A percentile compares a stretch with the other conserved stretches of the same genome.
These are phyloP conservation scores for Aphanomyces invadans DNA, from an alignment of 352 stramenopile genomes.

Conservation along the genomic window DNA sequence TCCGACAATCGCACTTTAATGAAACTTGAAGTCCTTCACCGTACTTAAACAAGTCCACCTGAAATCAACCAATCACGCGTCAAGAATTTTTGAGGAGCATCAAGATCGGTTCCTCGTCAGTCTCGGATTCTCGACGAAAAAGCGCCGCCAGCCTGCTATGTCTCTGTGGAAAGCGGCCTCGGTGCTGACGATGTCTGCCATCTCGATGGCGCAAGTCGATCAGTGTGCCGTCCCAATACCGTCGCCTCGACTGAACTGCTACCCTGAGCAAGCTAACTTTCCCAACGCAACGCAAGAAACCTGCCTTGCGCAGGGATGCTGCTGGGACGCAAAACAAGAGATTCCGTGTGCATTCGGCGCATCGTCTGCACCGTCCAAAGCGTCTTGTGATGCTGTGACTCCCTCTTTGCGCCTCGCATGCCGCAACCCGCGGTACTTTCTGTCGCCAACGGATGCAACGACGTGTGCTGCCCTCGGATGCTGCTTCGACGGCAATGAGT, in stretches of 20 bases:
- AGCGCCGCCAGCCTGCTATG: background rate
- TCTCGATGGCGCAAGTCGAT: background rate
- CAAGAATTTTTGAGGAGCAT: background rate
- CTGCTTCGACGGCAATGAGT: slow-evolving; percentile 54
- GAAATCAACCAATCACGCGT: background rate
- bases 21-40: background rate
- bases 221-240: background rate
- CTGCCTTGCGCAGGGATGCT: slow-evolving; percentile 80
- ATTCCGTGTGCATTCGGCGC: slow-evolving; percentile 58
- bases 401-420: slow-evolving; percentile 49
- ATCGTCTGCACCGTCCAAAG: slow-evolving; percentile 18
- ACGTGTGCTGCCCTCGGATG: slow-evolving; percentile 48
- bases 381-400: slow-evolving; percentile 34
- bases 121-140: background rate
- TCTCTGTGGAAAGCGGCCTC: background rate
- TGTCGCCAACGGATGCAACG: background rate
- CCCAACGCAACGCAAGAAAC: slow-evolving; percentile 63
- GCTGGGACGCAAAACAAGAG: slow-evolving; percentile 56
- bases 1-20: background rate
- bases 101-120: background rate
- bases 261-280: slow-evolving; percentile 50
- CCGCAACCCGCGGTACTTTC: slow-evolving; percentile 59
- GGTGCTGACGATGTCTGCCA: background rate
- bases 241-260: slow-evolving; percentile 55
- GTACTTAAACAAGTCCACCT: background rate